phyloP scores from a whole-genome alignment of 225 moss, liverwort and hornwort species.

The Sphagnum contortum region DNA sequence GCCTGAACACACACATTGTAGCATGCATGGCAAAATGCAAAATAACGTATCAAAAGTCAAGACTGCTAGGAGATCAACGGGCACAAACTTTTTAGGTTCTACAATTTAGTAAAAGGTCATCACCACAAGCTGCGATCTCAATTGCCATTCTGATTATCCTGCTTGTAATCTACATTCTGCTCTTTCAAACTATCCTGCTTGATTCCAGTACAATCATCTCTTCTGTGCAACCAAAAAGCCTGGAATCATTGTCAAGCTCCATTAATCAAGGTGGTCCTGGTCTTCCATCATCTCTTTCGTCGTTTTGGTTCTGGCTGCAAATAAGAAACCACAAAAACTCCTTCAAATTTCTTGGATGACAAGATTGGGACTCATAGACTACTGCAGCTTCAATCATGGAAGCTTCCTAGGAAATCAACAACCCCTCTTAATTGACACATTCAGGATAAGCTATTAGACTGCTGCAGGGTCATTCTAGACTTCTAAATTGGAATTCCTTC shows the following conservation, averaged over 20 bases:
- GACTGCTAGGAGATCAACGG: no score
- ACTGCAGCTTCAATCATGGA: background rate
- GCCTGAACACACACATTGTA: no score
- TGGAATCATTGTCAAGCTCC: constrained; percentile 14
- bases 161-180: constrained; percentile 21
- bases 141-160: constrained; percentile 25
- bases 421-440: no score
- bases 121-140: background rate
- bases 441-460: no score
- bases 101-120: no score
- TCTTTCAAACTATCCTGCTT: constrained; percentile 20
- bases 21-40: no score
- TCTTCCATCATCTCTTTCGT: constrained; percentile 35
- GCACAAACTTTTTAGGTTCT: no score
- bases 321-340: constrained; percentile 3
- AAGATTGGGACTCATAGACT: background rate
- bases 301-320: constrained; percentile 50
- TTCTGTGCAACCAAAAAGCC: constrained; percentile 20
- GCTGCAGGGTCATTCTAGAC: no score
- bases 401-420: no score
- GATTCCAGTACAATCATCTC: constrained; percentile 18
- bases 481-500: no score
- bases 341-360: constrained; percentile 5
- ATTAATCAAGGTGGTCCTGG: constrained; percentile 5
- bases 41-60: no score